Base-by-base conservation (phyloP, 495 filamentous ascomycete species). In the Hypoxylon rickii region DNA sequence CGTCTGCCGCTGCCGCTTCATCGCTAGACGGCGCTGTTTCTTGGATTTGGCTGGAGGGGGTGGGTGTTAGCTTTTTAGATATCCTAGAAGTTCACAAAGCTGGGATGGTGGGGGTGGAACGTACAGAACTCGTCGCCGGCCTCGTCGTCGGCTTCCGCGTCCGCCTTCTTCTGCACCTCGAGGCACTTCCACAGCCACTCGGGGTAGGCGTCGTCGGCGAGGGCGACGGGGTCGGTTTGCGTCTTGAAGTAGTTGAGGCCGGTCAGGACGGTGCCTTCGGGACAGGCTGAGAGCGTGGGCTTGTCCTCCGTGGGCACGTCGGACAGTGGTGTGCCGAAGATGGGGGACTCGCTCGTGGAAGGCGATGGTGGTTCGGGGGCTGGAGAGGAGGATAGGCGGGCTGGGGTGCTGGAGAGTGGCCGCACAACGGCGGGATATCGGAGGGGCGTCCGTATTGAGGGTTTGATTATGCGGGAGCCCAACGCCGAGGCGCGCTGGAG, bases 191-290 rank as follows among this genome's bases (percentile, higher is more conserved):
- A 98, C 45, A 98, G 74, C 94, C 94, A 98, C 10, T 77, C 80
- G 12, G 94, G 94, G 75, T 98, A 98, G 47, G 90, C 92, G 24
- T 81, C 73, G 68, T 98, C 94, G 45, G 87, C 81, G 63, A 84
- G 75, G 21, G 94, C 94, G 8, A 96, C 60, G 0, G 85, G 84
- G 66, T 90, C 85, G 32, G 79, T 79, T 55, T 68, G 72, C 47
- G 73, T 75, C 76, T 96, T 97, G 65, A 95, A 76, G 75, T 94
- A 96, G 70, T 91, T 95, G 55, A 98, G 78, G 5, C 92, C 90
- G 22, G 77, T 84, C 46, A 98, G 66, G 26, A 79, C 73, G 2
- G 89, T 91, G 15, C 94, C 94, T 2, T 85, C 83, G 0, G 79
- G 71, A 41, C 86, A 86, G 13, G 68, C 65, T 6, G 75, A 78